phyloP scores from a whole-genome alignment of 2,329 filamentous ascomycete genomes.

The Penicillium sp. region DNA sequence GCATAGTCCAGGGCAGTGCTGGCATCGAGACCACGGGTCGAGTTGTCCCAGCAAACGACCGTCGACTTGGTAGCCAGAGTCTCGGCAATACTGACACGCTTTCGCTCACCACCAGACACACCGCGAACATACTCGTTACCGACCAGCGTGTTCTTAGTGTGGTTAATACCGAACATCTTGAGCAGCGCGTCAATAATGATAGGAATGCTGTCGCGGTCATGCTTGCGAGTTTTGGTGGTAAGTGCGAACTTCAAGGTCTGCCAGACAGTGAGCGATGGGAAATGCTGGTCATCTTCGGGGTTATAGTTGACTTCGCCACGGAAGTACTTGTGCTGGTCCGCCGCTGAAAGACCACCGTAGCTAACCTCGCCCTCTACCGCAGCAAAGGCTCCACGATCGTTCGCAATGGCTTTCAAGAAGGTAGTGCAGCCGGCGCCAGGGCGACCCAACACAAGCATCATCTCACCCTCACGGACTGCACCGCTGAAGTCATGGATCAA shows the following conservation, averaged over 20 bases:
- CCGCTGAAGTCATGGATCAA: conserved; percentile 70
- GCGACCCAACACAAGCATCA: conserved; percentile 70
- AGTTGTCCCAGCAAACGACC: conserved; percentile 79
- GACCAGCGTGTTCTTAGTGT: conserved; percentile 73
- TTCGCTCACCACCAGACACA: conserved; percentile 78
- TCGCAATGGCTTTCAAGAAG: conserved; percentile 74
- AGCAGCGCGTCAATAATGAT: conserved; percentile 70
- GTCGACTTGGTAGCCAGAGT: conserved; percentile 72
- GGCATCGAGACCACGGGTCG: conserved; percentile 76
- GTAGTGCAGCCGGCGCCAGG: conserved; percentile 76
- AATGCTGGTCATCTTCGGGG: conserved; percentile 74
- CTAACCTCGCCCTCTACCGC: conserved; percentile 68
- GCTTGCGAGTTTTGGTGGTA: conserved; percentile 72
- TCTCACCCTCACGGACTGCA: conserved; percentile 62
- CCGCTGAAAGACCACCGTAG: conserved; percentile 71
- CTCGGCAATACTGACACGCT: conserved; percentile 78
- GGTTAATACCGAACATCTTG: conserved; percentile 76
- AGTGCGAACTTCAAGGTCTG: conserved; percentile 76
- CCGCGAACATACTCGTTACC: conserved; percentile 74
- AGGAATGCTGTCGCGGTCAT: conserved; percentile 64
- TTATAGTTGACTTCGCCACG: conserved; percentile 79
- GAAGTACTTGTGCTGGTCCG: conserved; percentile 68
- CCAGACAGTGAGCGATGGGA: conserved; percentile 73
- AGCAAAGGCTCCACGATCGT: conserved; percentile 67
- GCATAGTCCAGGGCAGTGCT: conserved; percentile 78